phyloP scores from a whole-genome alignment of 1,284 basidiomycete species.

The Volvariella volvacea region DNA sequence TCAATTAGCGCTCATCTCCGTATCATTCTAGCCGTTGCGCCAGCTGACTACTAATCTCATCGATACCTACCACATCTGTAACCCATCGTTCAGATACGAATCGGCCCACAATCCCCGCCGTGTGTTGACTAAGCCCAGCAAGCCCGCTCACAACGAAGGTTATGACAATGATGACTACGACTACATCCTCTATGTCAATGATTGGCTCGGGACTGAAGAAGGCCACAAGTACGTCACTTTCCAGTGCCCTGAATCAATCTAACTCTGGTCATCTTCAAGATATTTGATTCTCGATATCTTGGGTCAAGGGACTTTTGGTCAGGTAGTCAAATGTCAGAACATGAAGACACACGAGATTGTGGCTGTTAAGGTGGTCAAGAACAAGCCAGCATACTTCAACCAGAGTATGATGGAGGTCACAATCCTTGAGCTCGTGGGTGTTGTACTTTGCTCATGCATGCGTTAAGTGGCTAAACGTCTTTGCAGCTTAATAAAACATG shows the following conservation, averaged over 20 bases:
- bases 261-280: conserved; percentile 34
- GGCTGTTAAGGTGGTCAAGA: conserved; percentile 99
- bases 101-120: conserved; percentile 87
- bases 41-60: conserved; percentile 83
- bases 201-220: conserved; percentile 87
- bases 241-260: conserved; percentile 6
- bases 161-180: conserved; percentile 97
- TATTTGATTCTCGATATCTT: conserved; percentile 98
- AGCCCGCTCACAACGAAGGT: conserved; percentile 89
- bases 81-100: conserved; percentile 90
- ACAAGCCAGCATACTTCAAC: conserved; percentile 99
- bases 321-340: conserved; percentile 99
- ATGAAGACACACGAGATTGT: conserved; percentile 99
- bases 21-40: conserved; percentile 59
- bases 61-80: conserved; percentile 89
- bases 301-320: conserved; percentile 97
- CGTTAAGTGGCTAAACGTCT: conserved; percentile 6
- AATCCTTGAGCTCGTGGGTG: conserved; percentile 85
- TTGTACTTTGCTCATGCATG: conserved; percentile 20
- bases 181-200: conserved; percentile 96
- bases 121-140: conserved; percentile 93
- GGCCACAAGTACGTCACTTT: conserved; percentile 73
- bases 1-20: background rate
- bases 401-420: conserved; percentile 99
- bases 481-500: conserved; percentile 83